These are phyloP conservation scores for Graphilbum ipis-grandicollis DNA, from an alignment of 2,329 filamentous ascomycete species.

Conservation along the genomic window DNA sequence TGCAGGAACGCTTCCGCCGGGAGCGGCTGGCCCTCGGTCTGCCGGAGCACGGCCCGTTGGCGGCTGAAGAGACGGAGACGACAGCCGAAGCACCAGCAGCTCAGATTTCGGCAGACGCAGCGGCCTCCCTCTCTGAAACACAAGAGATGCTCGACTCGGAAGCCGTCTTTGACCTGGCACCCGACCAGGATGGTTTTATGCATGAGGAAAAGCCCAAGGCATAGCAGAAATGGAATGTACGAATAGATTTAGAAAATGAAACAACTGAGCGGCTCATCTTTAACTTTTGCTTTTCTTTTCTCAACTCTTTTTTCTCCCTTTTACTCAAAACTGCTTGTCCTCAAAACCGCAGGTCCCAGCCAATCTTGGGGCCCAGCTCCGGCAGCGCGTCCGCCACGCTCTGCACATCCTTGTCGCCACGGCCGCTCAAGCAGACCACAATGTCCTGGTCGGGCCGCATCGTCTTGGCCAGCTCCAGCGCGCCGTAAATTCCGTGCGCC, in stretches of 20 bases:
- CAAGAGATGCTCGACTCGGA: slow-evolving; percentile 21
- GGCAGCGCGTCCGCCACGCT: slow-evolving; percentile 91
- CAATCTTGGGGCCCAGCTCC: slow-evolving; percentile 74
- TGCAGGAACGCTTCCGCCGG: slow-evolving; percentile 47
- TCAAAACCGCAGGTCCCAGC: slow-evolving; percentile 45
- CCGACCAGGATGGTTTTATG: slow-evolving; percentile 15
- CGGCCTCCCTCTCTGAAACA: slow-evolving; percentile 12
- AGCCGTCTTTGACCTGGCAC: slow-evolving; percentile 28
- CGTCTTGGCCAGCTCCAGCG: slow-evolving; percentile 77
- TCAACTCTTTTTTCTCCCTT: background rate
- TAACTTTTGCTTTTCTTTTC: background rate
- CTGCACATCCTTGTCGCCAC: slow-evolving; percentile 97
- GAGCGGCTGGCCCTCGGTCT: slow-evolving; percentile 53
- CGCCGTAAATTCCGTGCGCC: slow-evolving; percentile 81
- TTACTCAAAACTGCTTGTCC: background rate
- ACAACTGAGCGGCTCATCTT: too few relatives aligned
- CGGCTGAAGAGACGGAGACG: slow-evolving; percentile 16
- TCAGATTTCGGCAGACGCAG: slow-evolving; percentile 7
- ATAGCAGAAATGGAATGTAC: background rate
- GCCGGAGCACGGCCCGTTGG: slow-evolving; percentile 12
- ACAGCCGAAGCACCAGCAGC: slow-evolving; percentile 13
- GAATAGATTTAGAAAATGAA: too few relatives aligned
- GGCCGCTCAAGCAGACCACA: slow-evolving; percentile 82
- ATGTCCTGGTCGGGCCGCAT: slow-evolving; percentile 80
- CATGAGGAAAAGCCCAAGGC: slow-evolving; percentile 6